A percentile compares a stretch with the other conserved stretches of the same genome.
phyloP scores from a whole-genome alignment of 139 green algal genomes.

The Chlamydomonas eustigma region DNA sequence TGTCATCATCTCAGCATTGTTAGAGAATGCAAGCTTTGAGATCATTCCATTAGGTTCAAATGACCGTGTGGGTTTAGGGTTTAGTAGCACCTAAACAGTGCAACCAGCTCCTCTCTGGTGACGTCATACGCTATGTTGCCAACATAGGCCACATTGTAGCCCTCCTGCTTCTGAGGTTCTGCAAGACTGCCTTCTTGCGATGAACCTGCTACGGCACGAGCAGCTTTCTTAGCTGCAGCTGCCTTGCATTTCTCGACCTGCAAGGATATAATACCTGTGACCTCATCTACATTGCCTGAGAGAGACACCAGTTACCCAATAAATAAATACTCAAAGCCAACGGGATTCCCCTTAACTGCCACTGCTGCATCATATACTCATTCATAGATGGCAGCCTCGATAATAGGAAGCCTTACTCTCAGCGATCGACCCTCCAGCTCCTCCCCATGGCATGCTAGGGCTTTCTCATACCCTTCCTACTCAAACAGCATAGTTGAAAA shows the following conservation, averaged over 20 bases:
- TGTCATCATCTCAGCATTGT: too few species aligned
- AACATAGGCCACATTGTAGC: constrained; percentile 80
- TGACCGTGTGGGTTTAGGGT: not conserved
- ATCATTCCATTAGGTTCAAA: too few species aligned
- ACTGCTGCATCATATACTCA: too few species aligned
- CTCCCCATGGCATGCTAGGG: constrained; percentile 73
- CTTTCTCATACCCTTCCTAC: constrained; percentile 52
- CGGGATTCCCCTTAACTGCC: too few species aligned
- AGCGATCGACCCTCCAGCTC: constrained; percentile 39
- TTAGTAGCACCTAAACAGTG: constrained; percentile 67
- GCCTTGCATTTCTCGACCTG: constrained; percentile 55
- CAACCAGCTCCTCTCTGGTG: constrained; percentile 44
- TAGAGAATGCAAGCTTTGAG: too few species aligned
- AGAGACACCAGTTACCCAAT: too few species aligned
- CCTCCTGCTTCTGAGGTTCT: constrained; percentile 17
- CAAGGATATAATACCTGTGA: not conserved
- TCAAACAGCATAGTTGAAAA: too few species aligned
- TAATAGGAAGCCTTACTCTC: too few species aligned
- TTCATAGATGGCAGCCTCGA: too few species aligned
- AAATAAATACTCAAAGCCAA: too few species aligned
- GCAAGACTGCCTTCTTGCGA: not conserved
- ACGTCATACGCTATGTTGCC: constrained; percentile 80
- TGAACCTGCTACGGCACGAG: constrained; percentile 6
- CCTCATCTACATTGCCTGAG: too few species aligned
- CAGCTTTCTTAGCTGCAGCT: constrained; percentile 7